phyloP scores from a whole-genome alignment of 345 rosid species.

The Ceriops decandra region DNA sequence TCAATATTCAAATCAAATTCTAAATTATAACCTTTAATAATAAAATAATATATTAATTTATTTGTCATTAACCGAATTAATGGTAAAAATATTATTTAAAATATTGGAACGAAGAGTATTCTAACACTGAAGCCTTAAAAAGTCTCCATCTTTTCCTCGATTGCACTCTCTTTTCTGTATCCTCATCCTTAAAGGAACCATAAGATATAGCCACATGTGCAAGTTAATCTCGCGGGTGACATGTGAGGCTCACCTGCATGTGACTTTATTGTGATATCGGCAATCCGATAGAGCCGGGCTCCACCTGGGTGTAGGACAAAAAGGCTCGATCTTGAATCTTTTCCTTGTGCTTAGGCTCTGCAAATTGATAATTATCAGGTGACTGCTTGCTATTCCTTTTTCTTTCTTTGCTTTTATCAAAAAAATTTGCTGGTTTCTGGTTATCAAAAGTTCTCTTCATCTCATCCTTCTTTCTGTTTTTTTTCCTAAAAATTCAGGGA shows the following conservation, averaged over 20 bases:
- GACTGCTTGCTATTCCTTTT: background rate
- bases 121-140: background rate
- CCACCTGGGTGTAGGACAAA: constrained; percentile 27
- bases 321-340: background rate
- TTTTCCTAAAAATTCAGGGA: constrained; percentile 10
- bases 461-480: background rate
- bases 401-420: background rate
- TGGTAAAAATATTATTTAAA: no score
- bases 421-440: background rate
- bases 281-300: constrained; percentile 14
- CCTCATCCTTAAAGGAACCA: background rate
- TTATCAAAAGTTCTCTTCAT: background rate
- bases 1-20: no score
- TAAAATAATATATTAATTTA: no score
- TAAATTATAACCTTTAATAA: no score
- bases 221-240: constrained; percentile 16
- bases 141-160: background rate
- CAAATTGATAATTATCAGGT: constrained; percentile 8
- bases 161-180: background rate
- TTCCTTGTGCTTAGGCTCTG: constrained; percentile 5
- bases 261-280: constrained; percentile 3
- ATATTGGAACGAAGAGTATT: no score
- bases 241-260: constrained; percentile 12
- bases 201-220: constrained; percentile 20
- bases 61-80: no score